A percentile compares a stretch with the other conserved stretches of the same genome.
Evolutionary conservation across 2,329 filamentous ascomycete species (phyloP).

Genomic region (Elsinoe perseae): DNA sequence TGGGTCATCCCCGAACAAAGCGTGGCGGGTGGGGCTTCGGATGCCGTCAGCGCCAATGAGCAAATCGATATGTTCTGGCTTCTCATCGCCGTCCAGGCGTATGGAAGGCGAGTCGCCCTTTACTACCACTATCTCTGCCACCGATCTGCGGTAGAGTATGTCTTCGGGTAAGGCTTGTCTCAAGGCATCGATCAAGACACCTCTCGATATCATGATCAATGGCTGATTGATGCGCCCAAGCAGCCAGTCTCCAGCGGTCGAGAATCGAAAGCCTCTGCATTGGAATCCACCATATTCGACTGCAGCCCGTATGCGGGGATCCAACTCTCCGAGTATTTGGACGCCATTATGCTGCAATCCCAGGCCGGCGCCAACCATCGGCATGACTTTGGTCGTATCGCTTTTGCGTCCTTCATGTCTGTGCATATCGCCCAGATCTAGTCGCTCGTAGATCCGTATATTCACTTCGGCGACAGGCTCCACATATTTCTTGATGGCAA

Average conservation of each 20-base stretch:
- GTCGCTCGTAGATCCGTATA: conserved; percentile 44
- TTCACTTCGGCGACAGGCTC: neutral
- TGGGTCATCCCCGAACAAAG: conserved; percentile 30
- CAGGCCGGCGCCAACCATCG: conserved; percentile 8
- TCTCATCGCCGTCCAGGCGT: conserved; percentile 20
- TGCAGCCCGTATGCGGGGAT: conserved; percentile 5
- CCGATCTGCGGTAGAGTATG: conserved; percentile 34
- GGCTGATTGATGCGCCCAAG: neutral
- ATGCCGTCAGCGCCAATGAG: conserved; percentile 26
- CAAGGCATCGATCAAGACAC: conserved; percentile 43
- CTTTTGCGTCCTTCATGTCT: conserved; percentile 31
- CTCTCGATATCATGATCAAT: neutral
- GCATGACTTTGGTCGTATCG: conserved; percentile 42
- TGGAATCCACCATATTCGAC: conserved; percentile 4
- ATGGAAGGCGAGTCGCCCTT: conserved; percentile 24
- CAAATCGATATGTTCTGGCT: conserved; percentile 18
- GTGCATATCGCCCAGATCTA: neutral
- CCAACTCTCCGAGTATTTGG: neutral
- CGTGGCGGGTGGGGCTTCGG: conserved; percentile 19
- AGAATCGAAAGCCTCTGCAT: conserved; percentile 9
- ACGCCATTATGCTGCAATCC: conserved; percentile 9
- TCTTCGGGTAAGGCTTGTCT: conserved; percentile 37
- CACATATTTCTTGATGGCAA: conserved; percentile 36
- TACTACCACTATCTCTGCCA: neutral
- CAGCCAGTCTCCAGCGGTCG: conserved; percentile 4